Evolutionary conservation across 2,329 filamentous ascomycete genomes (phyloP), one percentile per base, ranked within the genome.

Genomic region (Arthrobotrys conoides): DNA sequence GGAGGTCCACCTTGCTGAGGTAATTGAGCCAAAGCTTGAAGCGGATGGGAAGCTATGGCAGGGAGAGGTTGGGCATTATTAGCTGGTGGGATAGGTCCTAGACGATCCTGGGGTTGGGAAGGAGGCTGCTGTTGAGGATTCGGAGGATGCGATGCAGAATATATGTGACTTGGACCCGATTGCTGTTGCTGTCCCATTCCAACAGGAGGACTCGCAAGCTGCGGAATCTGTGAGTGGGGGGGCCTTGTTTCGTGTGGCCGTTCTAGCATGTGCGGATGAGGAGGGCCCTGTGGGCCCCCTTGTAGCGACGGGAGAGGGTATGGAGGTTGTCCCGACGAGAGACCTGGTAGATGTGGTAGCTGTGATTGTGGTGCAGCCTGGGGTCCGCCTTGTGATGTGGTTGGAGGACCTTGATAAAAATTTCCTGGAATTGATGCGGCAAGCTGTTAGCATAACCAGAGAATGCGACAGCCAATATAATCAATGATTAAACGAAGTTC

Each of bases 391-490:
- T 78, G 75, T 27, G 75, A 69, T 16, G 73, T 46, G 20, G 75
- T 63, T 68, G 75, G 75, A 53, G 75, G 75, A 14, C 68, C 75
- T 51, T 71, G 68, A 44, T 77, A 77, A 41, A 77, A 77, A 51
- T 71, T 71, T 18, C 73, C 73, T 77, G 51, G 10, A 41, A 49
- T 61, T 22, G 44, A 36, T 61, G 57, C 57, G 57, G 36, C 57
- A 61, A 9, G 24, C 8, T 5, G 57, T 61, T 61, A 61, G 57
- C 57, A 44, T 18, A 24, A 1, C 20, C 57, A 8, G 16, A 27
- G 44, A 61, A 61, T 9, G 9, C 57, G 33, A 44, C 9, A 1
- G 27, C 36, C 3, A 27, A 46, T 49, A 61, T 33, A 46, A 33
- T 44, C 66, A 59, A 27, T 36, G 18, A 68, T 16, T 18, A 51